phyloP scores from a whole-genome alignment of 768 basidiomycete genomes.

The Serendipita sp. region DNA sequence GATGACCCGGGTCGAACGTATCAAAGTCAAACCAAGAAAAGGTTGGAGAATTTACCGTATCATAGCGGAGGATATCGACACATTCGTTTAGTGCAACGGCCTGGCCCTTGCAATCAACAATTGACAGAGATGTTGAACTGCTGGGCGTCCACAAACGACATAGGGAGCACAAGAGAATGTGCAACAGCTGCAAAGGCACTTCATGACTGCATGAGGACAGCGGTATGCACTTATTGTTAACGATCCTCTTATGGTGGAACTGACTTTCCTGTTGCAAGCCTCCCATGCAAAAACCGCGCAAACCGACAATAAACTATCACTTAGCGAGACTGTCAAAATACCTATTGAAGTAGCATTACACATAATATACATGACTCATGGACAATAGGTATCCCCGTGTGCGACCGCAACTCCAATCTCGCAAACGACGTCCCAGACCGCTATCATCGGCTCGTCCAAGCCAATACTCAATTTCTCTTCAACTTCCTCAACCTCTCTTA shows the following conservation, averaged over 20 bases:
- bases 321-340: conserved; percentile 43
- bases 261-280: conserved; percentile 19
- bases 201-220: conserved; percentile 72
- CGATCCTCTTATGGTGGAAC: conserved; percentile 4
- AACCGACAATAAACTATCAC: conserved; percentile 80
- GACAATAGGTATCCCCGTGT: not conserved
- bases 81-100: not conserved
- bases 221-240: conserved; percentile 36
- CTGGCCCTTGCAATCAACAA: conserved; percentile 20
- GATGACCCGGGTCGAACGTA: conserved; percentile 58
- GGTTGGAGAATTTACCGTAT: conserved; percentile 26
- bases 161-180: conserved; percentile 40
- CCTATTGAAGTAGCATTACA: not conserved
- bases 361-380: not conserved
- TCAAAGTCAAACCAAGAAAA: conserved; percentile 68
- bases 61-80: not conserved
- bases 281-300: conserved; percentile 53
- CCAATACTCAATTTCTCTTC: not conserved
- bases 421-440: conserved; percentile 42
- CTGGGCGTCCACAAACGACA: conserved; percentile 63
- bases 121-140: conserved; percentile 70
- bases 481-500: conserved; percentile 26
- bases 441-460: conserved; percentile 28
- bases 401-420: conserved; percentile 44
- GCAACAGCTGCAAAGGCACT: conserved; percentile 41